Base-by-base conservation (phyloP, 352 stramenopile genomes). In the Elongisporangium senticosum region DNA sequence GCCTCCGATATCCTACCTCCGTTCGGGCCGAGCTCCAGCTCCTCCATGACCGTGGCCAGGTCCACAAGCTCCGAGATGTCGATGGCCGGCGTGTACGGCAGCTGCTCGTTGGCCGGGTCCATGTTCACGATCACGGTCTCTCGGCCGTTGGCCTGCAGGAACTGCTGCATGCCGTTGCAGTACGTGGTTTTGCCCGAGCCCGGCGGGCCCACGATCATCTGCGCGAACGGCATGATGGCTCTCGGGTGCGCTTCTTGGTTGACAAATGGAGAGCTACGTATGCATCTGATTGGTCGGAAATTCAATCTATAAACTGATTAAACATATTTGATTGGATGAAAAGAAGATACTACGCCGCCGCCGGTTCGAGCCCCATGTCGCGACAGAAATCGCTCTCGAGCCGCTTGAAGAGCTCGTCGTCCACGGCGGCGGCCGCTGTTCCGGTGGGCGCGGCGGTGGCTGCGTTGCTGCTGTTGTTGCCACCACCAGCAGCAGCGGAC, bases 151-250 rank as follows among this genome's bases (percentile, higher is more conserved):
- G 75, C 77, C 52, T 78, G 60, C 43, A 96, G 65, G 63, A 96
- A 96, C 69, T 99, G 79, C 80, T 99, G 91, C 79, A 99, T 98
- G 40, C 90, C 92, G 65, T 98, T 97, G 79, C 96, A 99, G 75
- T 99, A 99, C 39, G 97, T 99, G 19, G 94, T 98, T 77, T 99
- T 99, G 55, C 97, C 97, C 3, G 86, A 96, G 55, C 83, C 83
- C 61, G 83, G 83, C 55, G 83, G 83, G 1, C 83, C 83, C 37
- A 90, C 65, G 63, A 92, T 74, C 58, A 90, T 76, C 64, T 92
- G 83, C 59, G 73, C 83, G 64, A 88, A 92, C 63, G 83, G 79
- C 83, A 92, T 90, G 22, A 51, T 11, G n/a, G 43, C 20, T 63
- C 10, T 17, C 49, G 28, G 22, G 22, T 53, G 28, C 24, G 28